Evolutionary conservation across 2,329 filamentous ascomycete species (phyloP).

Genomic region (Botryosphaeria dothidea): DNA sequence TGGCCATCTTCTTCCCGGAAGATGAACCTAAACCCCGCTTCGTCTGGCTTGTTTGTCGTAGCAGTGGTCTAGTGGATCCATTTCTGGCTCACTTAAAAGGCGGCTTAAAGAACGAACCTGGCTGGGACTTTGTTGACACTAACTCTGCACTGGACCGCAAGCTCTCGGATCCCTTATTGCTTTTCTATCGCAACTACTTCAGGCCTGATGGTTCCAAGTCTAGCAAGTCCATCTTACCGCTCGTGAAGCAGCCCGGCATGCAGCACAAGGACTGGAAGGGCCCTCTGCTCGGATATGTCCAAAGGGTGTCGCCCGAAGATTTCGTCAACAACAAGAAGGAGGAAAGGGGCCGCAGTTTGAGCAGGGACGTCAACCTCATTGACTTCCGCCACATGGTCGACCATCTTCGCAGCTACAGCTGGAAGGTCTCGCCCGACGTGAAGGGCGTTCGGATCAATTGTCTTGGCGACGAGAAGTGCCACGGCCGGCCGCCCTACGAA

Average conservation of each 20-base stretch:
- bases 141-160: not conserved
- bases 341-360: not conserved
- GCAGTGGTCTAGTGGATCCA: too few species aligned
- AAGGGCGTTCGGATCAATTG: not conserved
- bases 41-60: conserved; percentile 14
- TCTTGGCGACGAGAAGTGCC: not conserved
- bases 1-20: not conserved
- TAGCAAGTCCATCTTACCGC: conserved; percentile 18
- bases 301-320: too few species aligned
- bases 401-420: not conserved
- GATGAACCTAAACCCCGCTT: conserved; percentile 11
- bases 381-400: not conserved
- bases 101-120: too few species aligned
- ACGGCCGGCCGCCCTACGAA: not conserved
- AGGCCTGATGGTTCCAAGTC: conserved; percentile 17
- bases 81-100: too few species aligned
- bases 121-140: not conserved
- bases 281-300: not conserved
- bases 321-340: not conserved
- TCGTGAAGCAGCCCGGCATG: not conserved
- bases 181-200: conserved; percentile 10
- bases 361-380: not conserved
- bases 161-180: not conserved
- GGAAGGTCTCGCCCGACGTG: not conserved
- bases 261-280: not conserved